Base-by-base conservation (phyloP, 306 rosid genomes). In the Pachyrhizus erosus region DNA sequence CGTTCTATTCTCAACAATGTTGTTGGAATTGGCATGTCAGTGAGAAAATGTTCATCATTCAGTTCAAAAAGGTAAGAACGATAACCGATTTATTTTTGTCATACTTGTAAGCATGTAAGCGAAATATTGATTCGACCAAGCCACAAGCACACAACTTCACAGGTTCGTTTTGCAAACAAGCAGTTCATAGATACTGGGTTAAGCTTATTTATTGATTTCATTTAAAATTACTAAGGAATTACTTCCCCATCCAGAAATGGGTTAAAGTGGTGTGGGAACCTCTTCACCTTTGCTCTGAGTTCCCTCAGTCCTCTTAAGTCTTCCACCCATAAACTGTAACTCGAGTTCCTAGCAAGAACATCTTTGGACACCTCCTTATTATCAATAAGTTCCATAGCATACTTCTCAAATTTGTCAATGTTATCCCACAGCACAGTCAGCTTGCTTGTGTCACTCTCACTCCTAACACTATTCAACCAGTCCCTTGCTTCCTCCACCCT, bases 401-500 rank as follows among this genome's bases (percentile, higher is more conserved):
- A 88, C 62, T 75, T 81, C 15, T 88, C 94, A 48, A 94, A 94
- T 2, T 57, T 55, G 29, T 82, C 85, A 5, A 94, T 84, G 5
- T 67, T 78, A n/a, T 76, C 77, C 97, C 95, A 89, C 70, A 86
- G 48, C 31, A 46, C 10, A 9, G 31, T 54, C 75, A 60, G 49
- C 77, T 79, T 79, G 48, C 18, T 79, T 8, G 43, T 37, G 74
- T 88, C 95, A 33, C 70, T 58, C 71, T 83, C 97, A 9, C 81
- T 79, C 74, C 87, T 86, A 79, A 87, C 76, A 39, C 52, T 76
- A 73, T 80, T 83, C 33, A 94, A 55, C 84, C 87, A 89, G 8
- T 88, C 94, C 77, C 77, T 83, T 52, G 98, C 98, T 80, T 94
- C 98, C 83, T 94, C 98, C 75, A 94, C 82, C 78, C 55, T 92